Percentiles rank a stretch among this genome's conserved stretches.
These are phyloP conservation scores for Heterobasidion parviporum DNA, from an alignment of 1,284 basidiomycete genomes.

Conservation along the genomic window DNA sequence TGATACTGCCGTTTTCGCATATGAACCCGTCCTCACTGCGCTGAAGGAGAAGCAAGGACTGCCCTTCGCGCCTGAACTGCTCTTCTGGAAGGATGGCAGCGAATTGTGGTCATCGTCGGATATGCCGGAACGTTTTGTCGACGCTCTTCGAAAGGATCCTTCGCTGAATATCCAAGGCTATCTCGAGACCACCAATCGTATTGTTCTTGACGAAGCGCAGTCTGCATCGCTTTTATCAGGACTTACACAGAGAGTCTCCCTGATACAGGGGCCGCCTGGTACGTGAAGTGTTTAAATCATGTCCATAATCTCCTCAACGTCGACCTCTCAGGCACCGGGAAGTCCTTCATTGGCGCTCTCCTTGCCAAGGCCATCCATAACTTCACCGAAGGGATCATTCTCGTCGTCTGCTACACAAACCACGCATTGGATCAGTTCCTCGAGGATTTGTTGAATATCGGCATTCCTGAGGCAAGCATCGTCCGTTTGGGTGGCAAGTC, in stretches of 20 bases:
- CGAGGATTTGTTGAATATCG: conserved; percentile 47
- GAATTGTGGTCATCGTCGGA: conserved; percentile 7
- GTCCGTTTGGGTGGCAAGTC: conserved; percentile 50
- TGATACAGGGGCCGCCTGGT: conserved; percentile 66
- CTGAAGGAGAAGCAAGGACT: conserved; percentile 36
- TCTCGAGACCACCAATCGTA: conserved; percentile 26
- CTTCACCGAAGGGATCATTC: conserved; percentile 34
- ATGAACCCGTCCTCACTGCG: conserved; percentile 47
- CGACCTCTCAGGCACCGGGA: conserved; percentile 45
- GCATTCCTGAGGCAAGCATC: conserved; percentile 37
- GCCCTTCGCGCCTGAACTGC: conserved; percentile 39
- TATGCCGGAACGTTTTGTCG: conserved; percentile 20
- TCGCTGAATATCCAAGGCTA: conserved; percentile 30
- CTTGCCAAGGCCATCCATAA: conserved; percentile 49
- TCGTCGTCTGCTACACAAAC: conserved; percentile 62
- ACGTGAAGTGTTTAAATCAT: neutral
- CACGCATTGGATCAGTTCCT: conserved; percentile 61
- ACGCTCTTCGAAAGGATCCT: conserved; percentile 25
- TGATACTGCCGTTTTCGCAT: conserved; percentile 52
- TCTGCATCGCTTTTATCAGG: conserved; percentile 39
- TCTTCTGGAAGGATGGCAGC: conserved; percentile 37
- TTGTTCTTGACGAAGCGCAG: conserved; percentile 45
- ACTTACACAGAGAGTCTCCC: conserved; percentile 42
- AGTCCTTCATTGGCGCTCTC: conserved; percentile 59
- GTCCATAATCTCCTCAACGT: neutral